Evolutionary conservation across 805 yeast genomes (phyloP).

Genomic region (Pichia pseudocactophila): DNA sequence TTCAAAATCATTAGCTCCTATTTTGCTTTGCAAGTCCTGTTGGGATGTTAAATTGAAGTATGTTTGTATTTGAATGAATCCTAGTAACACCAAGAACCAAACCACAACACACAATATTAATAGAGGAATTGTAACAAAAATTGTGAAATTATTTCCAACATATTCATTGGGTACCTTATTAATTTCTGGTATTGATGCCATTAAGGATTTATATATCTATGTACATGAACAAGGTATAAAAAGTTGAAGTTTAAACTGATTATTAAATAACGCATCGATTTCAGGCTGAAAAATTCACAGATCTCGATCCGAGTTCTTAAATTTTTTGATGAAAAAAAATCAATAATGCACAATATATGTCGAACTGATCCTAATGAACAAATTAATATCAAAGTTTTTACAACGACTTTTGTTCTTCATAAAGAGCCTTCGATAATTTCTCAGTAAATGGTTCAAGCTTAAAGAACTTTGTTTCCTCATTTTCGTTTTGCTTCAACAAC

Average conservation of each 20-base stretch:
- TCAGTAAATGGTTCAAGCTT: neutral
- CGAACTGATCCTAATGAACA: no score
- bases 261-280: no score
- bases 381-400: no score
- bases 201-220: no score
- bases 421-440: neutral
- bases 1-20: conserved; percentile 33
- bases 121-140: conserved; percentile 5
- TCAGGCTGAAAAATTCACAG: no score
- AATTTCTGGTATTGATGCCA: no score
- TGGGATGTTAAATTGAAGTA: conserved; percentile 19
- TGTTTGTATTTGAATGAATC: conserved; percentile 21
- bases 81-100: conserved; percentile 19
- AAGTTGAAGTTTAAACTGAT: no score
- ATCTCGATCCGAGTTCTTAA: no score
- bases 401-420: neutral
- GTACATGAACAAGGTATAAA: no score
- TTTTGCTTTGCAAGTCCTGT: conserved; percentile 10
- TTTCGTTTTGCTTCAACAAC: neutral
- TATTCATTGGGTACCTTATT: no score
- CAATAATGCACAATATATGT: no score
- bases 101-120: conserved; percentile 26
- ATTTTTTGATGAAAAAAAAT: no score
- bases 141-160: neutral
- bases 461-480: neutral